Percentiles rank a stretch among this genome's conserved stretches.
Evolutionary conservation across 2,329 filamentous ascomycete genomes (phyloP).

Genomic region (Penicillium sp.): DNA sequence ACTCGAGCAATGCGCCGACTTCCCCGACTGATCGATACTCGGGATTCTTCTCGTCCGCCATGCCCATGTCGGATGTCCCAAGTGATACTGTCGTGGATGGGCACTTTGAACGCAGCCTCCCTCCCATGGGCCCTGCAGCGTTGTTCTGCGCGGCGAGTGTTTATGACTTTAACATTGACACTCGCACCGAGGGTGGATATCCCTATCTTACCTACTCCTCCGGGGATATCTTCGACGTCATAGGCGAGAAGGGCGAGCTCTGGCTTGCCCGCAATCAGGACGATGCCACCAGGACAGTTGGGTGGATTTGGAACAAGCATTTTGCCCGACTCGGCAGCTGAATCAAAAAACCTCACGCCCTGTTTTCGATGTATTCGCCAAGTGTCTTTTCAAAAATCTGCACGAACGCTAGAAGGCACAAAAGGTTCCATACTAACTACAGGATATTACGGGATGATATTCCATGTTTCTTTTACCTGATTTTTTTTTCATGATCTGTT

Average conservation of each 20-base stretch:
- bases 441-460: slow-evolving; percentile 1
- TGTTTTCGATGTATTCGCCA: neutral
- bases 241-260: slow-evolving; percentile 93
- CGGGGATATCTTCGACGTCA: slow-evolving; percentile 90
- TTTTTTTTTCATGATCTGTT: slow-evolving; percentile 3
- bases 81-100: slow-evolving; percentile 19
- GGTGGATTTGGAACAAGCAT: slow-evolving; percentile 99
- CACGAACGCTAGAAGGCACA: neutral
- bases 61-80: slow-evolving; percentile 72
- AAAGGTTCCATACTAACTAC: neutral
- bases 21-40: slow-evolving; percentile 61
- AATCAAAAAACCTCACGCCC: neutral
- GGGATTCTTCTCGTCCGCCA: slow-evolving; percentile 80
- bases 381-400: neutral
- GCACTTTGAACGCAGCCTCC: slow-evolving; percentile 44
- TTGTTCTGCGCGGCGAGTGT: slow-evolving; percentile 90
- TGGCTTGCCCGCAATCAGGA: slow-evolving; percentile 99
- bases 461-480: neutral
- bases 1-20: slow-evolving; percentile 28
- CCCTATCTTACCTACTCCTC: slow-evolving; percentile 94
- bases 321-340: slow-evolving; percentile 62
- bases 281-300: slow-evolving; percentile 72
- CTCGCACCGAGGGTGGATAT: slow-evolving; percentile 89
- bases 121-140: slow-evolving; percentile 56
- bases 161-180: slow-evolving; percentile 96